Conservation (phyloP, 352 stramenopile species). For the Phytophthora pseudosyringae region DNA sequence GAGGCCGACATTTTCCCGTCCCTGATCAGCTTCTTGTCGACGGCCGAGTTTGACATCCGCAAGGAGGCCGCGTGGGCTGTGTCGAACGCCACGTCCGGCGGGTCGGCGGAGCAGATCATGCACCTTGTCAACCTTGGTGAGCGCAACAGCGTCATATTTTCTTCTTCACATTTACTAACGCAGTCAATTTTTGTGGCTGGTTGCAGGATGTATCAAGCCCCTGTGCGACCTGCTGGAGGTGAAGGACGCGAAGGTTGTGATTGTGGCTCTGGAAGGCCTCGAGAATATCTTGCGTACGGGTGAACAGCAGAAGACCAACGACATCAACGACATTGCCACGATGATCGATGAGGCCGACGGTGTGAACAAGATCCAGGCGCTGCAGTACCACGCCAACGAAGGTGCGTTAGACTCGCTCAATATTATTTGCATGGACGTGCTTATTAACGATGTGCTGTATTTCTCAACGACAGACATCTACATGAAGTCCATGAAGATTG, state of each 20-base stretch:
- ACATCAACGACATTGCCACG: slow-evolving; percentile 95
- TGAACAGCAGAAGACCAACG: slow-evolving; percentile 63
- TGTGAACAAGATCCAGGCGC: slow-evolving; percentile 97
- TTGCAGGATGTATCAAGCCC: slow-evolving; percentile 93
- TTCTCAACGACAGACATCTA: slow-evolving; percentile 74
- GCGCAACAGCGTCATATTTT: slow-evolving; percentile 6
- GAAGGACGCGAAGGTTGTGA: slow-evolving; percentile 98
- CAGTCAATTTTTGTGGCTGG: slow-evolving; percentile 2
- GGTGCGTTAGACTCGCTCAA: slow-evolving; percentile 68
- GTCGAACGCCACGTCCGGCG: slow-evolving; percentile 97
- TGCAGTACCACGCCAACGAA: slow-evolving; percentile 98
- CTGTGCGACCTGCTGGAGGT: slow-evolving; percentile 97
- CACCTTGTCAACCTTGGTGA: slow-evolving; percentile 95
- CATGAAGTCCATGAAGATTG: slow-evolving; percentile 96
- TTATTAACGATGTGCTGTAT: slow-evolving; percentile 35
- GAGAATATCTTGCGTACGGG: slow-evolving; percentile 99
- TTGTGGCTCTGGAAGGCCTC: slow-evolving; percentile 98
- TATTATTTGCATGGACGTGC: slow-evolving; percentile 25
- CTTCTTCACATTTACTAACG: slow-evolving; percentile 11
- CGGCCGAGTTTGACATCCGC: slow-evolving; percentile 98
- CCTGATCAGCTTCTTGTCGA: slow-evolving; percentile 96
- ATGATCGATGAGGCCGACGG: slow-evolving; percentile 97
- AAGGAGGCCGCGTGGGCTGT: slow-evolving; percentile 99
- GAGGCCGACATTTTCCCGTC: slow-evolving; percentile 97
- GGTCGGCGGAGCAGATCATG: slow-evolving; percentile 96